Conservation (phyloP, 441 rosid genomes). For the Gossypium schwendimanii region DNA sequence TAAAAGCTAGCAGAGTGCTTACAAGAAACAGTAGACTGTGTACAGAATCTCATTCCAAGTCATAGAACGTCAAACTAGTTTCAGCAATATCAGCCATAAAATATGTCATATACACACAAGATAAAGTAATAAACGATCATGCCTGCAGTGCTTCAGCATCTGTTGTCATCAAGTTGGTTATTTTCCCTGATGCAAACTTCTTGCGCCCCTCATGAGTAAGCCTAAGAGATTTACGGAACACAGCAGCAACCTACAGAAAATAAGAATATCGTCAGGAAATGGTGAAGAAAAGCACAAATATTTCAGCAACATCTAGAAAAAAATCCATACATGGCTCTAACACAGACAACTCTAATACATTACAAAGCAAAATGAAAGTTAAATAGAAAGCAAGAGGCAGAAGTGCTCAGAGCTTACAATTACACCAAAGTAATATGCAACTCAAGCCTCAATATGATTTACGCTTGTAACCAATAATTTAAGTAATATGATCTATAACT, state of each 20-base stretch:
- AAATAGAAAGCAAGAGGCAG: background rate
- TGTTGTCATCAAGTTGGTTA: conserved; percentile 98
- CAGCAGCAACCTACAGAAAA: conserved; percentile 78
- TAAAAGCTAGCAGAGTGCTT: background rate
- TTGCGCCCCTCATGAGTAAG: conserved; percentile 86
- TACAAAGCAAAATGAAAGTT: background rate
- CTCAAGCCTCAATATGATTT: background rate
- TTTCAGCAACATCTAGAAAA: background rate
- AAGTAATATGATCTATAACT: background rate
- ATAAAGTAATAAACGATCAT: conserved; percentile 21
- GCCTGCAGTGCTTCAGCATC: conserved; percentile 98
- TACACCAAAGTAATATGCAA: background rate
- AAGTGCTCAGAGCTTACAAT: background rate
- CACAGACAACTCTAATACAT: background rate
- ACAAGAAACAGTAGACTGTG: conserved; percentile 1
- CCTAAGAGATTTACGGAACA: conserved; percentile 89
- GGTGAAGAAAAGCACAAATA: background rate
- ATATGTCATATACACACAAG: background rate
- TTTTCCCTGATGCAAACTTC: conserved; percentile 85
- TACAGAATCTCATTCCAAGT: background rate
- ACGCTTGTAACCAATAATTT: background rate
- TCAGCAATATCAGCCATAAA: conserved; percentile 4
- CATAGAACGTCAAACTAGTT: conserved; percentile 1
- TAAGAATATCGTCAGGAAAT: background rate
- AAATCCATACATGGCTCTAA: background rate